phyloP scores from a whole-genome alignment of 768 basidiomycete species.

The Lactarius deliciosus region DNA sequence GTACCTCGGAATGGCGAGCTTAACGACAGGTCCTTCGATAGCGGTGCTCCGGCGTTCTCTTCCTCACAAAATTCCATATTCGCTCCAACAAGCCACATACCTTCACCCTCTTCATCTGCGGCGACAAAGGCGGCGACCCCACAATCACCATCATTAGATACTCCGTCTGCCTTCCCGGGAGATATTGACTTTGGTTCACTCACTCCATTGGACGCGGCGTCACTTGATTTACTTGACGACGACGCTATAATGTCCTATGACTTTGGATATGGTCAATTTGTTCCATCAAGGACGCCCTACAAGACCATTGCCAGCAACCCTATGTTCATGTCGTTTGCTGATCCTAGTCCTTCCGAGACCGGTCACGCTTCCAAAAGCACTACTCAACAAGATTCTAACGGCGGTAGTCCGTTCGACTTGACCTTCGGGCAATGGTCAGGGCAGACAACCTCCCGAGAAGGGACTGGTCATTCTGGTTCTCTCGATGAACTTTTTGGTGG shows the following conservation, averaged over 20 bases:
- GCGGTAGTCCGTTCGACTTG: constrained; percentile 45
- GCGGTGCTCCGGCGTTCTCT: constrained; percentile 24
- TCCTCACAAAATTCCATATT: constrained; percentile 12
- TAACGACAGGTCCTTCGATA: constrained; percentile 27
- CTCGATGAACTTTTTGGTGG: constrained; percentile 51
- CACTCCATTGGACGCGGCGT: constrained; percentile 67
- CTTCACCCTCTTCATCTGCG: constrained; percentile 31
- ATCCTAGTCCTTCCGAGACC: constrained; percentile 36
- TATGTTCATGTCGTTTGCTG: constrained; percentile 78
- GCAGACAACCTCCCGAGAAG: constrained; percentile 32
- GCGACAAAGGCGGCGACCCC: constrained; percentile 26
- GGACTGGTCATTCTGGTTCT: constrained; percentile 38
- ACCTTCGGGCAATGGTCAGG: constrained; percentile 41
- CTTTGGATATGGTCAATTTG: constrained; percentile 47
- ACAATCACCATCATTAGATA: constrained; percentile 36
- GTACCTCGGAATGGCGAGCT: constrained; percentile 50
- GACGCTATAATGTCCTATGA: constrained; percentile 29
- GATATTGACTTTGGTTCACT: constrained; percentile 63
- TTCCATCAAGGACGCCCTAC: constrained; percentile 51
- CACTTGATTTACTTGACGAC: constrained; percentile 66
- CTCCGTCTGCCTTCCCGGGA: constrained; percentile 30
- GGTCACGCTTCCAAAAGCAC: constrained; percentile 24
- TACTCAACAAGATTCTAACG: constrained; percentile 16
- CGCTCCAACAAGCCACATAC: constrained; percentile 10
- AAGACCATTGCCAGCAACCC: constrained; percentile 85